Conservation (phyloP, 331 rosid genomes). For the Pyracantha coccinea region DNA sequence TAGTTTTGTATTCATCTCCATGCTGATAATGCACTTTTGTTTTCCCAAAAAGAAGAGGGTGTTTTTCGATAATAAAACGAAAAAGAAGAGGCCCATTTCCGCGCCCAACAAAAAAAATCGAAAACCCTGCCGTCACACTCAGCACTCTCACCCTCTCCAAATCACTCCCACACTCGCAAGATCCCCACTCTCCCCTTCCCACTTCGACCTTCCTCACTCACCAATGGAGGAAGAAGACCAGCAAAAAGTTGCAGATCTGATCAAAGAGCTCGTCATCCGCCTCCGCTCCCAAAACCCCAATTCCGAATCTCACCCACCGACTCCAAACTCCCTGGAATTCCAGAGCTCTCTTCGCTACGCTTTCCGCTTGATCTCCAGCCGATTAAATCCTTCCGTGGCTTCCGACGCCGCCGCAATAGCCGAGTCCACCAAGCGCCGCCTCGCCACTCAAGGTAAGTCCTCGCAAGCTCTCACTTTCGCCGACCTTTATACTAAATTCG, state of each 20-base stretch:
- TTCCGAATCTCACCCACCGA: constrained; percentile 32
- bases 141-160: neutral
- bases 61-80: neutral
- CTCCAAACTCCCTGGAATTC: constrained; percentile 45
- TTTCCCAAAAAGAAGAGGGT: neutral
- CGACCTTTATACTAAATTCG: constrained; percentile 75
- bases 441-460: constrained; percentile 80
- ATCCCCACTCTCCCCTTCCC: neutral
- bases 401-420: constrained; percentile 91
- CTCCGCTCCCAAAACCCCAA: constrained; percentile 42
- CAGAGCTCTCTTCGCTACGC: constrained; percentile 76
- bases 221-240: constrained; percentile 83
- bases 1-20: no score
- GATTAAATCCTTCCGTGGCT: constrained; percentile 72
- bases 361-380: constrained; percentile 73
- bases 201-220: no score
- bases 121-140: constrained; percentile 5
- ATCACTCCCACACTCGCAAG: neutral
- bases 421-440: constrained; percentile 82
- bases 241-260: constrained; percentile 80
- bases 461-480: constrained; percentile 92
- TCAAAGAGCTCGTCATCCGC: constrained; percentile 68
- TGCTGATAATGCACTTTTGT: neutral
- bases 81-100: constrained; percentile 13
- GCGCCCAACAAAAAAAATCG: constrained; percentile 27